Percentiles rank a stretch among this genome's conserved stretches.
phyloP scores from a whole-genome alignment of 2,329 filamentous ascomycete species.

The Magnaporthiopsis incrustans region DNA sequence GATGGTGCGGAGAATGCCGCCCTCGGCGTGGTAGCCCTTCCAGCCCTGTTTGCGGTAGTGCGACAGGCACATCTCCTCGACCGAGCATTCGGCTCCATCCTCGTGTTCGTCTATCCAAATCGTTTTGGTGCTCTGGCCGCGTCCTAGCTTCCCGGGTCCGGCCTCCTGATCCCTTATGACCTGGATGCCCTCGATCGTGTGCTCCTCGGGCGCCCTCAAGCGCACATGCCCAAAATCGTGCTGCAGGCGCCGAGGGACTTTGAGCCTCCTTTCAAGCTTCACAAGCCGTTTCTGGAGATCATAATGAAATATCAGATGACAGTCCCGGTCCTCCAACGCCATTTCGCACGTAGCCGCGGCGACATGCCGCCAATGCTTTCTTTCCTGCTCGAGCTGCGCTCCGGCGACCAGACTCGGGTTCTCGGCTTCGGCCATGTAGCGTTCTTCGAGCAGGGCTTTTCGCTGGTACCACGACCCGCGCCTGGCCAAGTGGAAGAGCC shows the following conservation, averaged over 20 bases:
- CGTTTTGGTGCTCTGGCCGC: conserved; percentile 58
- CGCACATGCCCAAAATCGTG: conserved; percentile 88
- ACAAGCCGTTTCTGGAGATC: conserved; percentile 89
- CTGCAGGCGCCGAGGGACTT: conserved; percentile 74
- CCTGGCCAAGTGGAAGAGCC: conserved; percentile 75
- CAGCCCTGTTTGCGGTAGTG: conserved; percentile 77
- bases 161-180: conserved; percentile 52
- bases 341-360: conserved; percentile 76
- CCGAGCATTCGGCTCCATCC: conserved; percentile 65
- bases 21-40: conserved; percentile 93
- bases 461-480: conserved; percentile 93
- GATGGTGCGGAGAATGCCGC: conserved; percentile 83
- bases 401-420: conserved; percentile 29
- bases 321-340: conserved; percentile 79
- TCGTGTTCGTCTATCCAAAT: conserved; percentile 76
- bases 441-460: conserved; percentile 88
- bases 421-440: conserved; percentile 72
- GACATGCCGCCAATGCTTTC: conserved; percentile 73
- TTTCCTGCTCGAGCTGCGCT: conserved; percentile 43
- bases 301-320: conserved; percentile 88
- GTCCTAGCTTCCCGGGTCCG: conserved; percentile 22
- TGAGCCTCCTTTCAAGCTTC: conserved; percentile 80
- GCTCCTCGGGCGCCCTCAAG: conserved; percentile 66
- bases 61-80: conserved; percentile 90
- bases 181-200: conserved; percentile 69